Percentiles rank a stretch among this genome's conserved stretches.
Evolutionary conservation across 768 basidiomycete species (phyloP).

Genomic region (Coprinopsis sp.): DNA sequence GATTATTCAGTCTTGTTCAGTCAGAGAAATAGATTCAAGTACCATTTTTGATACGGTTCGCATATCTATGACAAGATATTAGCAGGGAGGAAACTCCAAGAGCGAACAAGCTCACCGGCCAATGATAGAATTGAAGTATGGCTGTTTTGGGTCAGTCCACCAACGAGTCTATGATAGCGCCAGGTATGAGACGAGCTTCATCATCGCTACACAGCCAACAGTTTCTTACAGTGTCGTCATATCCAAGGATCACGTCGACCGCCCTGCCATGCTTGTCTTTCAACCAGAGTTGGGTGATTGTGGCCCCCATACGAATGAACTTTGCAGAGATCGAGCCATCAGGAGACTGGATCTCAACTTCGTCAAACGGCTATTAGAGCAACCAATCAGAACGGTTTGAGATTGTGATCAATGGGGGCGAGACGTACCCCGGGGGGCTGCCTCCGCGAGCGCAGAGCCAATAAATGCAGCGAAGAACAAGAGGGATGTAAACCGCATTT

Average conservation of each 20-base stretch:
- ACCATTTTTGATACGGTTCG: slow-evolving; percentile 51
- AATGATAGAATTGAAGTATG: slow-evolving; percentile 39
- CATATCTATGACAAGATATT: slow-evolving; percentile 34
- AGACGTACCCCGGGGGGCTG: slow-evolving; percentile 2
- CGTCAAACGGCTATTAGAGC: slow-evolving; percentile 40
- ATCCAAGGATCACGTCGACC: slow-evolving; percentile 52
- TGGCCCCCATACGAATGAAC: slow-evolving; percentile 56
- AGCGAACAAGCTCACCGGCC: slow-evolving; percentile 23
- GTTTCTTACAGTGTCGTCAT: slow-evolving; percentile 53
- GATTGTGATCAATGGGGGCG: neutral
- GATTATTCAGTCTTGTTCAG: neutral
- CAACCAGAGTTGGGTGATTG: slow-evolving; percentile 51
- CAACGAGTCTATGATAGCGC: slow-evolving; percentile 28
- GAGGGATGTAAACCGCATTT: neutral
- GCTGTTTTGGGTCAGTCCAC: slow-evolving; percentile 42
- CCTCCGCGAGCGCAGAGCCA: neutral
- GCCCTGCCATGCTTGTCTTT: slow-evolving; percentile 45
- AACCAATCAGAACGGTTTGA: neutral
- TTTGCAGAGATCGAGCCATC: slow-evolving; percentile 54
- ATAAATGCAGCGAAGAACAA: neutral
- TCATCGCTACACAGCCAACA: slow-evolving; percentile 13
- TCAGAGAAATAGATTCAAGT: neutral
- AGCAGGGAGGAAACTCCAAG: too few relatives aligned
- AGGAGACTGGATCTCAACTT: slow-evolving; percentile 41
- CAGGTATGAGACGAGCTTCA: neutral